Evolutionary conservation across 805 yeast species (phyloP).

Genomic region (Scheffersomyces stipitis): DNA sequence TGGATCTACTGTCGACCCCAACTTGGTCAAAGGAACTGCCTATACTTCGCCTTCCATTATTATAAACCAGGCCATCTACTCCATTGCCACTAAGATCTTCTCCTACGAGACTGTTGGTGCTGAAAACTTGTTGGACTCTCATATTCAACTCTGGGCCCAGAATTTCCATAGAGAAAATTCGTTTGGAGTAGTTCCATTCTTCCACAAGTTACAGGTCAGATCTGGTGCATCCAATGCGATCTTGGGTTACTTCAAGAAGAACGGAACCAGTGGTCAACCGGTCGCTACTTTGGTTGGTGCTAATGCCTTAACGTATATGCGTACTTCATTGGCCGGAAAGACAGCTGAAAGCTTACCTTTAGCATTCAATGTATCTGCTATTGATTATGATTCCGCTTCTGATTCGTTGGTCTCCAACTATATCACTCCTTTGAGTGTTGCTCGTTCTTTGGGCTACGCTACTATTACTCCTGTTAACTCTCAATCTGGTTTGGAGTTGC

Average conservation of each 20-base stretch:
- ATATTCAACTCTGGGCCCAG: constrained; percentile 59
- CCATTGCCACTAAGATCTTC: constrained; percentile 55
- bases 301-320: constrained; percentile 67
- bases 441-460: constrained; percentile 62
- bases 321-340: constrained; percentile 47
- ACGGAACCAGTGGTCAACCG: constrained; percentile 35
- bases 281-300: constrained; percentile 60
- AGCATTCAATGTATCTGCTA: constrained; percentile 71
- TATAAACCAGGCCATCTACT: constrained; percentile 54
- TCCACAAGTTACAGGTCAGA: constrained; percentile 67
- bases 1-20: constrained; percentile 61
- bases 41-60: constrained; percentile 57
- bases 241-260: constrained; percentile 59
- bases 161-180: constrained; percentile 50
- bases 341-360: constrained; percentile 49
- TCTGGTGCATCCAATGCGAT: constrained; percentile 81
- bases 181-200: constrained; percentile 56
- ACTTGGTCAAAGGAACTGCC: constrained; percentile 44
- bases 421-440: constrained; percentile 57
- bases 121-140: constrained; percentile 58
- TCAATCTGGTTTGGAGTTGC: constrained; percentile 55
- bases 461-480: constrained; percentile 64
- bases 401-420: constrained; percentile 64
- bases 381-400: constrained; percentile 60
- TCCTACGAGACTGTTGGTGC: constrained; percentile 69